Evolutionary conservation across 2,329 filamentous ascomycete species (phyloP).

Genomic region (Sclerotinia spermophila): DNA sequence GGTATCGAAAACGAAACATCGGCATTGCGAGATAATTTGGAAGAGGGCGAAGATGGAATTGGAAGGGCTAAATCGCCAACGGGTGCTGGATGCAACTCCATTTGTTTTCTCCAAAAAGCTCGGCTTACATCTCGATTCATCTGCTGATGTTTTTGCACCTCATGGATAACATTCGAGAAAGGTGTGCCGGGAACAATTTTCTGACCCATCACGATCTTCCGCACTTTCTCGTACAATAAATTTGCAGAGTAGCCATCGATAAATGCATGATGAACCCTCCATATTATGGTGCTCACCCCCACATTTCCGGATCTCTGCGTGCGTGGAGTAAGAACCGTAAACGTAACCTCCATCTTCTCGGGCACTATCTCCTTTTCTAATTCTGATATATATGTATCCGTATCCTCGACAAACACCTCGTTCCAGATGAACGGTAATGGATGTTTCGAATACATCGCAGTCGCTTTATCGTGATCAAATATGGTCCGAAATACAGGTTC

Average conservation of each 20-base stretch:
- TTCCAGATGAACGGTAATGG: neutral
- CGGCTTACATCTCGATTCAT: neutral
- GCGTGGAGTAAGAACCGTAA: neutral
- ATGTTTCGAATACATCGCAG: constrained; percentile 3
- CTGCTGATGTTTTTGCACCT: neutral
- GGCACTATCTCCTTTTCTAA: constrained; percentile 1
- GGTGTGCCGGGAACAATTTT: neutral
- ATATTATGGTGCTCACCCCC: constrained; percentile 29
- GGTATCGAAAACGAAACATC: constrained; percentile 14
- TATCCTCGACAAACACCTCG: neutral
- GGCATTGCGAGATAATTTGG: neutral
- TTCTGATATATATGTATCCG: neutral
- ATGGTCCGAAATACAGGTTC: constrained; percentile 33
- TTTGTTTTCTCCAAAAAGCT: constrained; percentile 16
- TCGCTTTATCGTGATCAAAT: constrained; percentile 11
- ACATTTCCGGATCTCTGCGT: neutral
- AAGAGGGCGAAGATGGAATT: neutral
- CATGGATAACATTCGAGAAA: neutral
- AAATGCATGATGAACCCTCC: constrained; percentile 38
- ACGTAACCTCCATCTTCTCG: constrained; percentile 2
- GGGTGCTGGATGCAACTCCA: constrained; percentile 1
- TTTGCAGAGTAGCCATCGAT: constrained; percentile 37
- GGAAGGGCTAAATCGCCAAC: constrained; percentile 2
- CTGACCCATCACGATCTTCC: constrained; percentile 1
- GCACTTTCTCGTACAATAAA: constrained; percentile 17